Evolutionary conservation across 257 asterid species (phyloP).

Genomic region (Lavandula angustifolia): DNA sequence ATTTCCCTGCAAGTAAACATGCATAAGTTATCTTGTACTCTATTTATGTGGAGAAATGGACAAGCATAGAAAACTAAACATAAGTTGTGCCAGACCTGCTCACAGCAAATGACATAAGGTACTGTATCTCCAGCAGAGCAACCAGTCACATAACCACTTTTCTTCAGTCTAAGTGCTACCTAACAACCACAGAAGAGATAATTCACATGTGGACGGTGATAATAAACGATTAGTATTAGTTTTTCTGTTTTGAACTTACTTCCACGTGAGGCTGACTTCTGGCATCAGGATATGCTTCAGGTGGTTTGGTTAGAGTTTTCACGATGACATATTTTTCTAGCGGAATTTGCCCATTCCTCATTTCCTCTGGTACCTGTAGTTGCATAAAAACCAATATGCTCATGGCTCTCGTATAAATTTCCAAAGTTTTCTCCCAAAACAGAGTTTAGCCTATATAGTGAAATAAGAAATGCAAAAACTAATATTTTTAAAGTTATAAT

Average conservation of each 20-base stretch:
- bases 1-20: conserved; percentile 54
- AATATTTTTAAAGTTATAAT: not conserved
- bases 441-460: conserved; percentile 10
- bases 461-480: conserved; percentile 10
- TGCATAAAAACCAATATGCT: conserved; percentile 12
- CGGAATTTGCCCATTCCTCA: conserved; percentile 86
- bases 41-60: conserved; percentile 13
- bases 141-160: conserved; percentile 83
- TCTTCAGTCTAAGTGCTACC: conserved; percentile 96
- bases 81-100: conserved; percentile 55
- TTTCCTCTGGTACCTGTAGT: conserved; percentile 82
- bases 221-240: conserved; percentile 6
- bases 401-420: conserved; percentile 22
- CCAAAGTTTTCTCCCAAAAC: conserved; percentile 14
- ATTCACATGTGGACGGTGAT: conserved; percentile 26
- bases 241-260: conserved; percentile 48
- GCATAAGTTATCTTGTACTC: conserved; percentile 18
- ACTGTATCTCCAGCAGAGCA: conserved; percentile 96
- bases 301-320: conserved; percentile 87
- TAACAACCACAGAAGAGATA: conserved; percentile 34
- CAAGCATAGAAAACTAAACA: conserved; percentile 18
- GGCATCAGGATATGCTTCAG: conserved; percentile 96
- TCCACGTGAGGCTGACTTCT: conserved; percentile 97
- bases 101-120: conserved; percentile 91
- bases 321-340: conserved; percentile 89